These are phyloP conservation scores for Russula earlei DNA, from an alignment of 768 basidiomycete species.

Conservation along the genomic window DNA sequence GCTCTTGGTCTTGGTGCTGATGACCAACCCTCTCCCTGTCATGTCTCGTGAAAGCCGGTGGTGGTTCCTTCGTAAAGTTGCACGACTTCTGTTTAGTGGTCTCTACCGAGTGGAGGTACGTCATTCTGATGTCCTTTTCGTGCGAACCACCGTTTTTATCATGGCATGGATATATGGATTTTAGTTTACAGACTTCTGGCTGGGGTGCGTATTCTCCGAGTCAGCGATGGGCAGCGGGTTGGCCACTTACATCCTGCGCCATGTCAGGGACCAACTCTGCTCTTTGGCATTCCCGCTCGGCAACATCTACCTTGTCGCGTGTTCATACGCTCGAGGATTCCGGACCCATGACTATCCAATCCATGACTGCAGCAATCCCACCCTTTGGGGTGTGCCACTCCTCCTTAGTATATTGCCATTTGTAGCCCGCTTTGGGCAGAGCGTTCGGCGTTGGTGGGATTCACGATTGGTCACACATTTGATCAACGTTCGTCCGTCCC, in stretches of 20 bases:
- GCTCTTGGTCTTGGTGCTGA: constrained; percentile 41
- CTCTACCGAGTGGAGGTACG: constrained; percentile 64
- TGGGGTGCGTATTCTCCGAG: constrained; percentile 46
- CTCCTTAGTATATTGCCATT: constrained; percentile 58
- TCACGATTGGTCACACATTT: constrained; percentile 67
- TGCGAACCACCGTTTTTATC: not conserved
- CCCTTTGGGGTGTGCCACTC: constrained; percentile 54
- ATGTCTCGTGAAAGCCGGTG: constrained; percentile 55
- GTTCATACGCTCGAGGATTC: constrained; percentile 56
- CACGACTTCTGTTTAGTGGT: constrained; percentile 60
- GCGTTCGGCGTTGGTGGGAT: constrained; percentile 78
- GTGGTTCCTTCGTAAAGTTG: constrained; percentile 67
- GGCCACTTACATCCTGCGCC: not conserved
- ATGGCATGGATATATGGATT: not conserved
- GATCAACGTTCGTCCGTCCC: constrained; percentile 61
- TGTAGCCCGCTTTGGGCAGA: constrained; percentile 72
- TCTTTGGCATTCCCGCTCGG: constrained; percentile 69
- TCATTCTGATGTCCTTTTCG: not conserved
- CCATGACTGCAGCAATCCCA: constrained; percentile 36
- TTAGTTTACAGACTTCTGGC: constrained; percentile 83
- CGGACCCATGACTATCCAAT: constrained; percentile 38
- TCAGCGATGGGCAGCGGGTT: not conserved
- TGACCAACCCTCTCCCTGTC: constrained; percentile 72
- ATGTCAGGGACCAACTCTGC: constrained; percentile 66
- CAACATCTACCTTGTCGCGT: constrained; percentile 64